phyloP scores from a whole-genome alignment of 2,329 filamentous ascomycete species.

The Coleophoma cylindrospora region DNA sequence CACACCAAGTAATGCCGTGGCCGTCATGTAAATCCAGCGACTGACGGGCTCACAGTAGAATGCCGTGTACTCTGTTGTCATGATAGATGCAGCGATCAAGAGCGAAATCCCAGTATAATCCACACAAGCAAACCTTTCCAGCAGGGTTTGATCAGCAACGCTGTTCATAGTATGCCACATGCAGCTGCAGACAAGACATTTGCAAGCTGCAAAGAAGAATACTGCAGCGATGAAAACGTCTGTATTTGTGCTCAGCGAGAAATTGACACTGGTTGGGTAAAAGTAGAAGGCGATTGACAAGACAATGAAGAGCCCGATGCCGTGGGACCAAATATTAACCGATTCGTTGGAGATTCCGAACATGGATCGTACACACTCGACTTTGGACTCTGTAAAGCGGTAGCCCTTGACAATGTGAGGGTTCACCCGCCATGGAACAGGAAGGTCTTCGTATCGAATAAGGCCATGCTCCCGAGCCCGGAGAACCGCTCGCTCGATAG shows the following conservation, averaged over 20 bases:
- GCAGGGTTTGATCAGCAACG: slow-evolving; percentile 81
- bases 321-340: slow-evolving; percentile 97
- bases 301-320: slow-evolving; percentile 82
- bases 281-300: slow-evolving; percentile 91
- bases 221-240: slow-evolving; percentile 88
- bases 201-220: slow-evolving; percentile 94
- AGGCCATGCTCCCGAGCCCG: slow-evolving; percentile 76
- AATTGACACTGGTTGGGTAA: slow-evolving; percentile 84
- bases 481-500: slow-evolving; percentile 72
- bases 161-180: slow-evolving; percentile 99
- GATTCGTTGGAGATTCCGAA: slow-evolving; percentile 87
- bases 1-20: slow-evolving; percentile 76
- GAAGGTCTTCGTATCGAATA: slow-evolving; percentile 84
- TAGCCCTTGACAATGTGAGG: slow-evolving; percentile 90
- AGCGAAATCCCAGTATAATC: slow-evolving; percentile 98
- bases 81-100: slow-evolving; percentile 90
- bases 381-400: slow-evolving; percentile 86
- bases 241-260: slow-evolving; percentile 77
- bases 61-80: slow-evolving; percentile 97
- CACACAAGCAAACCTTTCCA: slow-evolving; percentile 95
- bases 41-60: slow-evolving; percentile 95
- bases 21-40: slow-evolving; percentile 78
- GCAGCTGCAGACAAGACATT: slow-evolving; percentile 90
- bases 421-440: slow-evolving; percentile 89
- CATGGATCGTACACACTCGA: slow-evolving; percentile 80